A percentile compares a stretch with the other conserved stretches of the same genome.
These are phyloP conservation scores for Eimeria maxima DNA, from an alignment of 169 alveolate genomes.

Conservation along the genomic window DNA sequence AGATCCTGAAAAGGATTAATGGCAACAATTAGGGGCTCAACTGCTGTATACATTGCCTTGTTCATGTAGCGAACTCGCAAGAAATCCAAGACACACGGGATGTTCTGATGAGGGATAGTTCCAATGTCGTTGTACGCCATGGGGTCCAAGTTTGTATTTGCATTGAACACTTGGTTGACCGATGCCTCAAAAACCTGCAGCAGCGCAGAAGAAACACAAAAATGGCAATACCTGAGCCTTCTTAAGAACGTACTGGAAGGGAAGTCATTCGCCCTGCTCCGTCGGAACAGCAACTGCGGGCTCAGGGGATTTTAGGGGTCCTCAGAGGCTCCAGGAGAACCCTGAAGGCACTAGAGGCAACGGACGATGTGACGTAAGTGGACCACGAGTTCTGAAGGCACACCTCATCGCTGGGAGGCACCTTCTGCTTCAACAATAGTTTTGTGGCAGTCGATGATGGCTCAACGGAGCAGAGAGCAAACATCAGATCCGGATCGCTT, in stretches of 20 bases:
- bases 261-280: background rate
- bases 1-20: slow-evolving; percentile 95
- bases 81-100: slow-evolving; percentile 95
- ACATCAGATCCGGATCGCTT: slow-evolving; percentile 93
- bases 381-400: background rate
- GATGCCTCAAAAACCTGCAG: slow-evolving; percentile 74
- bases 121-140: slow-evolving; percentile 96
- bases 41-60: slow-evolving; percentile 94
- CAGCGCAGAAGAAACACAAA: background rate
- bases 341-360: background rate
- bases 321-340: background rate
- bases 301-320: background rate
- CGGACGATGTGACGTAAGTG: background rate
- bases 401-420: slow-evolving; percentile 87
- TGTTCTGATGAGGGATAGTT: slow-evolving; percentile 93
- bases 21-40: slow-evolving; percentile 95
- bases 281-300: background rate
- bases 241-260: background rate
- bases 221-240: background rate
- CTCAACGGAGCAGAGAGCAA: slow-evolving; percentile 94
- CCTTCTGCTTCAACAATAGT: slow-evolving; percentile 91
- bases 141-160: slow-evolving; percentile 86
- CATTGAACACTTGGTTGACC: slow-evolving; percentile 42
- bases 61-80: slow-evolving; percentile 91
- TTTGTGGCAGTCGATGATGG: slow-evolving; percentile 92